A percentile compares a stretch with the other conserved stretches of the same genome.
phyloP scores from a whole-genome alignment of 2,329 filamentous ascomycete species.

The Ophiostoma tasmaniense region DNA sequence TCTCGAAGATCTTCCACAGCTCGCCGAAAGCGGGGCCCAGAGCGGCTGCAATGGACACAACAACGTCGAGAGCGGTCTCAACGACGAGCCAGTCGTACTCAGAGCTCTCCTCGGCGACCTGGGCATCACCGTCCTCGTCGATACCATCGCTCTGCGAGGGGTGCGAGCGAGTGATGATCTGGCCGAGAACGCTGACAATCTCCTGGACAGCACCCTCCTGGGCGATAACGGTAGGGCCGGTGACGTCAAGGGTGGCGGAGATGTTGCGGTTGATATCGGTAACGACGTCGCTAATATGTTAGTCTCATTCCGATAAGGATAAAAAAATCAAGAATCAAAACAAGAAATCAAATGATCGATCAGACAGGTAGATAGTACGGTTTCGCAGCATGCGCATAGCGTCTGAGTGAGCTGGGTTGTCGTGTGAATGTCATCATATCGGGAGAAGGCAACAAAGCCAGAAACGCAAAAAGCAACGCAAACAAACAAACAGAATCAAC shows the following conservation, averaged over 20 bases:
- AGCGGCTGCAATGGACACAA: constrained; percentile 74
- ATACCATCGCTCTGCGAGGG: constrained; percentile 87
- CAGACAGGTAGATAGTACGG: constrained; percentile 51
- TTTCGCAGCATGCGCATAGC: constrained; percentile 85
- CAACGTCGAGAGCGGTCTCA: constrained; percentile 85
- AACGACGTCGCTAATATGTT: constrained; percentile 60
- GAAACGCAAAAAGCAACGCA: constrained; percentile 53
- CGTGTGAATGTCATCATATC: constrained; percentile 77
- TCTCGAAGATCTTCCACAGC: constrained; percentile 94
- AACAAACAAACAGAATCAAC: constrained; percentile 46
- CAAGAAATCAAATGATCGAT: constrained; percentile 19
- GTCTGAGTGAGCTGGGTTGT: constrained; percentile 99
- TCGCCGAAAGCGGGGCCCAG: constrained; percentile 75
- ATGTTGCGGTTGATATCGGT: constrained; percentile 94
- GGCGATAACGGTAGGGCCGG: constrained; percentile 75
- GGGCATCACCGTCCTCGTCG: constrained; percentile 68
- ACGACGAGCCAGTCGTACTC: constrained; percentile 98
- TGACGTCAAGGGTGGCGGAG: constrained; percentile 80
- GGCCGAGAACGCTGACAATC: constrained; percentile 63
- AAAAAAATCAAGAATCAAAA: neutral
- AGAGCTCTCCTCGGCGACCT: constrained; percentile 65
- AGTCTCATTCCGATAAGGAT: constrained; percentile 7
- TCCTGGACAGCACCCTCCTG: constrained; percentile 66
- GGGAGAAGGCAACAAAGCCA: constrained; percentile 19
- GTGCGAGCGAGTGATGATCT: constrained; percentile 83